Evolutionary conservation across 2,329 filamentous ascomycete genomes (phyloP), one percentile per base, ranked within the genome.

Genomic region (Juglanconis oblonga): DNA sequence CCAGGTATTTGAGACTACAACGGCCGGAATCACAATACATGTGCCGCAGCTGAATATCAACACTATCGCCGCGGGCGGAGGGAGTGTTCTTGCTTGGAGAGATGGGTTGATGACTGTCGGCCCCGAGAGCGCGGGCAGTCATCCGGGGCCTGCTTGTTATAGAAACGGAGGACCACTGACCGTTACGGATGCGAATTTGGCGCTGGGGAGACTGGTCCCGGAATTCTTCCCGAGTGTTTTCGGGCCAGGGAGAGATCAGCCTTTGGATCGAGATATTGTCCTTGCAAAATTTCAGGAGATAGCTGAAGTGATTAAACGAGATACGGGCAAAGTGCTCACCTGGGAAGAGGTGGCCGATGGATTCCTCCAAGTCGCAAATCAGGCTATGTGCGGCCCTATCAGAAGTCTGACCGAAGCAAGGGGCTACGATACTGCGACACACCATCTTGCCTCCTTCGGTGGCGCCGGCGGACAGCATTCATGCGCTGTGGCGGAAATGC

Each of bases 371-470:
- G 58, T 60, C 0, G 58, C 58, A 8, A 60, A 60, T 38, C 35
- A 55, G 33, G 53, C 51, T 17, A 60, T 60, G 58, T 60, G 58
- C 52, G 42, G 58, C 3, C 58, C 58, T 1, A 60, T 60, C 47
- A 35, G 53, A 4, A 50, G 42, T 36, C 17, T 60, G 44, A 60
- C 58, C 8, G 62, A 61, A 51, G 42, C 31, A 4, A 38, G 40
- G 14, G 45, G 47, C 31, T 48, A 36, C 49, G 38, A 62, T 4
- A 45, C 87, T 0, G 86, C 84, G 2, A 85, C 84, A 56, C 87
- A 91, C 70, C 78, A 87, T 53, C 77, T 91, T 31, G 87, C 87
- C 4, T 89, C 87, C 2, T 60, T 60, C 47, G 52, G 58, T 5
- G 58, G 58, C 38, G 58, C 58, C 2, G 58, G 58, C 13, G 58